Evolutionary conservation across 108 stramenopile species (phyloP).

Genomic region (Conticribra weissflogii): DNA sequence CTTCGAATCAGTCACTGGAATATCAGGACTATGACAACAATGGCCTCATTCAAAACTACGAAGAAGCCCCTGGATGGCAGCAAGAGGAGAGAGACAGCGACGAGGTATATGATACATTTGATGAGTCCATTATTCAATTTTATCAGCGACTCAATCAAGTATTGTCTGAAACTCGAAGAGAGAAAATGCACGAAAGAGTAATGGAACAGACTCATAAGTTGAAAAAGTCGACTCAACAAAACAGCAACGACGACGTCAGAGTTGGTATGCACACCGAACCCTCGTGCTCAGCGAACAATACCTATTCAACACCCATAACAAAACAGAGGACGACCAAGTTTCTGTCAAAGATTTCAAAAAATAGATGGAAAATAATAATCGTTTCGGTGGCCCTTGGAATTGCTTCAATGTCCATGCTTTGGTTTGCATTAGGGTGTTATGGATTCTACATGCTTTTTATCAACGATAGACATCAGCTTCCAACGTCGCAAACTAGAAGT

Average conservation of each 20-base stretch:
- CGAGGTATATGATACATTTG: conserved; percentile 32
- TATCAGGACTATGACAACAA: too few species aligned
- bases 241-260: too few species aligned
- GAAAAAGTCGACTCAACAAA: too few species aligned
- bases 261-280: too few species aligned
- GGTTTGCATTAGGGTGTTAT: conserved; percentile 48
- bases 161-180: conserved; percentile 34
- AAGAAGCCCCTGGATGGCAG: conserved; percentile 1
- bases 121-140: conserved; percentile 49
- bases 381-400: conserved; percentile 12
- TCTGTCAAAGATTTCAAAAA: not conserved
- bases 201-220: too few species aligned
- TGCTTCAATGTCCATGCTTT: conserved; percentile 26
- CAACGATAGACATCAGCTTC: conserved; percentile 4
- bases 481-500: not conserved
- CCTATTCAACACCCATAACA: too few species aligned
- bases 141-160: conserved; percentile 52
- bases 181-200: not conserved
- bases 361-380: conserved; percentile 29
- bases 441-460: conserved; percentile 45
- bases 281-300: too few species aligned
- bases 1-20: too few species aligned
- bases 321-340: not conserved
- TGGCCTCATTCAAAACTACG: not conserved
- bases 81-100: conserved; percentile 13